Base-by-base conservation (phyloP, 2,329 filamentous ascomycete species). In the Curvularia verruculosa region DNA sequence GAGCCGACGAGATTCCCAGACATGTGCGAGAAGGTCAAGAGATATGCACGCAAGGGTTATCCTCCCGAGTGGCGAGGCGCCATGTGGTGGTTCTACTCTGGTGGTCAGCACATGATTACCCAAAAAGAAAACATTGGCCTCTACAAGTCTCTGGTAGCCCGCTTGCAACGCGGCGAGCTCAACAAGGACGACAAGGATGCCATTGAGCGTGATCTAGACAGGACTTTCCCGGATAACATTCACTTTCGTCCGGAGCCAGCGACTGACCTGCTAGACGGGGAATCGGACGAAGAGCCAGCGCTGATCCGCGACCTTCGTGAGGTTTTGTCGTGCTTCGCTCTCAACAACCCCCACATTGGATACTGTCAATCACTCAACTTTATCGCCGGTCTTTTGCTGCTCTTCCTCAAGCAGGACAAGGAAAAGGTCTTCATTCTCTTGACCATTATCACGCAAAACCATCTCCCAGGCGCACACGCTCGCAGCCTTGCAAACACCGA, bases 351-450 rank as follows among this genome's bases (percentile, higher is more conserved):
- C 0, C 86, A 86, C 52, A 96, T 97, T 65, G 94, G 94, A 13
- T 98, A 98, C 76, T 98, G 94, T 71, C 94, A 98, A 75, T 96
- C 91, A 19, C 85, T 98, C 28, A 98, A 98, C 76, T 98, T 98
- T 77, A 85, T 98, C 49, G 92, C 94, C 4, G 94, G 93, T 3
- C 84, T 98, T 50, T 82, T 98, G 1, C 85, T 98, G 1, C 83
- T 98, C 2, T 97, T 98, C 74, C 87, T 97, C 48, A 76, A 81
- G 60, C 70, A 86, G 85, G 88, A 90, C 3, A 94, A 96, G 74
- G 93, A 97, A 76, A 93, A 96, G 67, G 86, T 89, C 2, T 98
- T 98, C 72, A 92, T 93, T 86, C 86, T 98, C 72, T 84, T 98
- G 57, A 95, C 96, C 67, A 92, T 97, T 69, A 92, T 98, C 66